Percentiles rank a stretch among this genome's conserved stretches.
Evolutionary conservation across 169 alveolate genomes (phyloP).

Genomic region (Plasmodium vivax): DNA sequence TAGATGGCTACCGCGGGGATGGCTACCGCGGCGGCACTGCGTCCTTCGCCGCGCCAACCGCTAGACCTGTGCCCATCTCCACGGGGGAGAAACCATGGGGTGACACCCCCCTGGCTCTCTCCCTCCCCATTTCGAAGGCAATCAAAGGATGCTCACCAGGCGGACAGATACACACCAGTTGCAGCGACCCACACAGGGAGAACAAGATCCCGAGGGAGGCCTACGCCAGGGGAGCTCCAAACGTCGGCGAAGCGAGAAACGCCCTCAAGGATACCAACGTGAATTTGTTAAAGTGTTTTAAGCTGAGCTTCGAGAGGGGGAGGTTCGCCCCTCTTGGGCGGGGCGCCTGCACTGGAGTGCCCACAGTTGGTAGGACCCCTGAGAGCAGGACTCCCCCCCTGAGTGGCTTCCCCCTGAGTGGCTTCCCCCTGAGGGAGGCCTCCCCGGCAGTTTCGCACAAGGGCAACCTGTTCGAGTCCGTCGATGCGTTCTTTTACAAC

Average conservation of each 20-base stretch:
- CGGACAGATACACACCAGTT: background rate
- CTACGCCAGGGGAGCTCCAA: background rate
- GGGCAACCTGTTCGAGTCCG: constrained; percentile 18
- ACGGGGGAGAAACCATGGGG: background rate
- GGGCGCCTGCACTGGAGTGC: background rate
- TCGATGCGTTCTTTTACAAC: constrained; percentile 19
- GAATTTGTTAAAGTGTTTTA: constrained; percentile 2
- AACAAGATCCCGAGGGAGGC: background rate
- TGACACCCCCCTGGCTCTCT: background rate
- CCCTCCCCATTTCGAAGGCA: background rate
- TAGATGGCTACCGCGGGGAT: too few species aligned
- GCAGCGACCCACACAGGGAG: background rate
- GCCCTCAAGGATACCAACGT: background rate
- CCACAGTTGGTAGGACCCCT: background rate
- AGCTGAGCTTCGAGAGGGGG: constrained; percentile 14
- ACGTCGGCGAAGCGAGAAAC: background rate
- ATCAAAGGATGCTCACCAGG: background rate
- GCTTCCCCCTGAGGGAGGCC: background rate
- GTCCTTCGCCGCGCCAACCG: background rate
- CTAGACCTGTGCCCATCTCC: background rate
- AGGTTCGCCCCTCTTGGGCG: background rate
- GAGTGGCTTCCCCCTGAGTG: background rate
- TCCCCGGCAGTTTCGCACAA: background rate
- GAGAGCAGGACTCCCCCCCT: background rate
- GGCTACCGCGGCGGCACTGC: background rate